Percentiles rank a stretch among this genome's conserved stretches.
Conservation (phyloP, 192 early-diverging fungal species). For the Mortierella alpina region DNA sequence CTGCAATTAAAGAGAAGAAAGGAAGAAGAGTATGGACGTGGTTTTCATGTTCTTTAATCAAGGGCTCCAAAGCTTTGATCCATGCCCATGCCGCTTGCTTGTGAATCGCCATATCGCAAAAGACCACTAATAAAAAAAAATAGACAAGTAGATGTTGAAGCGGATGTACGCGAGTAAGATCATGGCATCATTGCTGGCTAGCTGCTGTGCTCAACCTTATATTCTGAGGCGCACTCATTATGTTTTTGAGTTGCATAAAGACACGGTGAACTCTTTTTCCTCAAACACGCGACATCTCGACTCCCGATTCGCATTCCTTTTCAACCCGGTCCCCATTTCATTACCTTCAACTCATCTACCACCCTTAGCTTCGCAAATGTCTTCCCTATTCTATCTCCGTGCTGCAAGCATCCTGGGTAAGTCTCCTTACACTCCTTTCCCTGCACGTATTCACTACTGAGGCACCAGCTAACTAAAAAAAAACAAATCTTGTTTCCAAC, state of each 20-base stretch:
- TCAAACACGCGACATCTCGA: background rate
- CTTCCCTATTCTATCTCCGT: slow-evolving; percentile 45
- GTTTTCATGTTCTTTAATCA: no score
- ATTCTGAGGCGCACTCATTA: no score
- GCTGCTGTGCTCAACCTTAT: no score
- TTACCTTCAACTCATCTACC: background rate
- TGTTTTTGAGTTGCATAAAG: no score
- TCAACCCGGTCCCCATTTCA: background rate
- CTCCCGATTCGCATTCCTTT: background rate
- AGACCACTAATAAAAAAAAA: no score
- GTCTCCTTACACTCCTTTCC: background rate
- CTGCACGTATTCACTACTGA: background rate
- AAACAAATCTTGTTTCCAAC: background rate
- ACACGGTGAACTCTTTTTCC: background rate
- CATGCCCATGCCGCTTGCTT: no score
- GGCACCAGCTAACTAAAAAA: background rate
- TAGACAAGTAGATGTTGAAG: no score
- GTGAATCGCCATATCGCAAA: no score
- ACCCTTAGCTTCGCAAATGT: slow-evolving; percentile 11
- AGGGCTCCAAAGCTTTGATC: no score
- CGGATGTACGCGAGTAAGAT: no score
- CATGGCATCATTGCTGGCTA: no score
- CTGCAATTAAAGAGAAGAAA: slow-evolving; percentile 29
- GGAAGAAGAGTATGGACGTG: background rate
- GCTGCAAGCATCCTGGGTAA: slow-evolving; percentile 36